phyloP scores from a whole-genome alignment of 352 stramenopile genomes.

The Phytophthora pini region DNA sequence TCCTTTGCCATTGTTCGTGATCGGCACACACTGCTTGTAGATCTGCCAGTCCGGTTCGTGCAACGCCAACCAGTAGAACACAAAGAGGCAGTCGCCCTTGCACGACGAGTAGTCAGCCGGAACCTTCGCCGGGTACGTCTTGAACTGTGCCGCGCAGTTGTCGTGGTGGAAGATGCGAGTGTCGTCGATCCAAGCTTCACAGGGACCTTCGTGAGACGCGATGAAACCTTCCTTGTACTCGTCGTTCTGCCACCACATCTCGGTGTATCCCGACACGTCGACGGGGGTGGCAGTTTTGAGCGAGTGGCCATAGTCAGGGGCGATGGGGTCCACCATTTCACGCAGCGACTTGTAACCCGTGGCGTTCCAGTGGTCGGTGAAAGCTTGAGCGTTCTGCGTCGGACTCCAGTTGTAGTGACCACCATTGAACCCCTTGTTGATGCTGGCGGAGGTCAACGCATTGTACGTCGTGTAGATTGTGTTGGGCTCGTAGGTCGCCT shows the following conservation, averaged over 20 bases:
- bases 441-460: constrained; percentile 19
- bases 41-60: constrained; percentile 35
- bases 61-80: constrained; percentile 30
- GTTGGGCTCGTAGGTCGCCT: constrained; percentile 29
- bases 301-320: constrained; percentile 37
- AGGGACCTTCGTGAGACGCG: constrained; percentile 40
- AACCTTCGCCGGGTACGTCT: constrained; percentile 39
- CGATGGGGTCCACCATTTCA: constrained; percentile 40
- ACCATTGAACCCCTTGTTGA: constrained; percentile 36
- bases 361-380: constrained; percentile 34
- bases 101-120: constrained; percentile 22
- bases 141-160: constrained; percentile 41
- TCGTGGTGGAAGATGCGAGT: constrained; percentile 32
- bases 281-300: constrained; percentile 20
- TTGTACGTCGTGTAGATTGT: constrained; percentile 38
- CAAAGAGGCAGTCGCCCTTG: constrained; percentile 23
- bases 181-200: constrained; percentile 34
- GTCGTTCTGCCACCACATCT: constrained; percentile 45
- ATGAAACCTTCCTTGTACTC: constrained; percentile 47
- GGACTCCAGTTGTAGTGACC: constrained; percentile 37
- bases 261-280: constrained; percentile 34
- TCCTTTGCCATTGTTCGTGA: constrained; percentile 25
- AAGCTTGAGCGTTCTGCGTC: constrained; percentile 32
- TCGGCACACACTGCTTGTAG: constrained; percentile 43
- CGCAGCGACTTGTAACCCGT: constrained; percentile 41